phyloP scores from a whole-genome alignment of 306 rosid genomes.

The Casuarina equisetifolia region DNA sequence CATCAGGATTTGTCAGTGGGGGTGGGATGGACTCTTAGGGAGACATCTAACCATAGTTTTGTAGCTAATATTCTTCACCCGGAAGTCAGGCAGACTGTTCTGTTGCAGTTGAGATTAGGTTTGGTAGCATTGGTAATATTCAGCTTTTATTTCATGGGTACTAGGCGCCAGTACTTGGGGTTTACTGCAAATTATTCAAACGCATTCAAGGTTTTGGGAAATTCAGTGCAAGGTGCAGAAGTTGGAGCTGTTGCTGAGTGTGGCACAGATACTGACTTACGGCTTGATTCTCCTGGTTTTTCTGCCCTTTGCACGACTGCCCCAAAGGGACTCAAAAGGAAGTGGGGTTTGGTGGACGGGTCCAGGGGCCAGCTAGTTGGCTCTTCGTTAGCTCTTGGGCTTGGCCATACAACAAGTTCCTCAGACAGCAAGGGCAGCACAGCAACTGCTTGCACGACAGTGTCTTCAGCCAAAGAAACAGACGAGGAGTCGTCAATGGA shows the following conservation, averaged over 20 bases:
- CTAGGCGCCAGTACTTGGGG: conserved; percentile 57
- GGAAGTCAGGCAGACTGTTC: conserved; percentile 58
- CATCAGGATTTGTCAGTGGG: conserved; percentile 99
- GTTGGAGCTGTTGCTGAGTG: conserved; percentile 44
- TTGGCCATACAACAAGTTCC: conserved; percentile 74
- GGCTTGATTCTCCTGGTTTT: conserved; percentile 72
- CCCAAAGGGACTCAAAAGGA: conserved; percentile 71
- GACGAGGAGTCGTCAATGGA: conserved; percentile 91
- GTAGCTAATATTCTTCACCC: conserved; percentile 43
- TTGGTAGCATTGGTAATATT: conserved; percentile 30
- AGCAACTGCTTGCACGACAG: conserved; percentile 74
- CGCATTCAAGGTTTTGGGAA: conserved; percentile 62
- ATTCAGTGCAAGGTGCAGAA: conserved; percentile 48
- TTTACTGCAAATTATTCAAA: conserved; percentile 60
- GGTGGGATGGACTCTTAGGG: conserved; percentile 53
- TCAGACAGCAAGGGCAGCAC: conserved; percentile 94
- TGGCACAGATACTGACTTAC: conserved; percentile 62
- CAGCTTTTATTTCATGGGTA: conserved; percentile 57
- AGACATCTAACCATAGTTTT: conserved; percentile 56
- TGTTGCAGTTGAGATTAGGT: conserved; percentile 33
- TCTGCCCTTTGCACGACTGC: conserved; percentile 37
- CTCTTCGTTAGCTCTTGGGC: conserved; percentile 77
- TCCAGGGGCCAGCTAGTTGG: conserved; percentile 51
- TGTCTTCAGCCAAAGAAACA: conserved; percentile 84
- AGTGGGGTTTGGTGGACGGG: conserved; percentile 65